A percentile compares a stretch with the other conserved stretches of the same genome.
These are phyloP conservation scores for Xylariaceae sp. DNA, from an alignment of 2,329 filamentous ascomycete genomes.

Conservation along the genomic window DNA sequence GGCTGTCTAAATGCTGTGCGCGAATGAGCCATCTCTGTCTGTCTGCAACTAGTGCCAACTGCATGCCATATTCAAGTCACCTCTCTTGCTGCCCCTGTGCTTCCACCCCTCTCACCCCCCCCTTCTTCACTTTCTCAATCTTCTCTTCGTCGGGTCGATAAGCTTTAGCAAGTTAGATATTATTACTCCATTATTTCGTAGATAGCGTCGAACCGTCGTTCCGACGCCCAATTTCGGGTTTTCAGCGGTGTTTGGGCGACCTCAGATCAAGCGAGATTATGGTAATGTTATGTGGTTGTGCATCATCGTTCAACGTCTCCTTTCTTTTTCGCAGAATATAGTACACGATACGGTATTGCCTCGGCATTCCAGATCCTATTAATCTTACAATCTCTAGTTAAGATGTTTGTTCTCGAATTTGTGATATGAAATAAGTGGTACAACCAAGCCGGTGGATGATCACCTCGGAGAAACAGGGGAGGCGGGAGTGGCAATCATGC, in stretches of 20 bases:
- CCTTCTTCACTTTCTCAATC: background rate
- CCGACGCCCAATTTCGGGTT: background rate
- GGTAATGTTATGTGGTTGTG: background rate
- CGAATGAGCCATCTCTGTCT: background rate
- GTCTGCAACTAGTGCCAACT: background rate
- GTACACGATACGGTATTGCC: constrained; percentile 18
- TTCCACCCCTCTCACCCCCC: constrained; percentile 1
- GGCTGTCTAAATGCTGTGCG: background rate
- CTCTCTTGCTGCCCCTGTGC: background rate
- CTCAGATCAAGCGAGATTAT: constrained; percentile 5
- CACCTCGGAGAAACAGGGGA: constrained; percentile 30
- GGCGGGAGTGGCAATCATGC: constrained; percentile 36
- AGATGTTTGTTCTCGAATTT: constrained; percentile 2
- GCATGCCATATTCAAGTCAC: background rate
- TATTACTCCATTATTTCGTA: background rate
- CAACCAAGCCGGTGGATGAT: constrained; percentile 8
- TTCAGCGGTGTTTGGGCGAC: constrained; percentile 2
- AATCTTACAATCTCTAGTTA: constrained; percentile 23
- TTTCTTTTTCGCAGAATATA: constrained; percentile 18
- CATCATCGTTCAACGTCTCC: background rate
- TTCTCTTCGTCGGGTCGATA: background rate
- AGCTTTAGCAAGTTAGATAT: background rate
- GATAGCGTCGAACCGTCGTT: background rate
- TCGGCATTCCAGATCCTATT: constrained; percentile 2
- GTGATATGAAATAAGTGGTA: constrained; percentile 4